phyloP scores from a whole-genome alignment of 371 early-diverging fungal species.

The Funneliformis caledonium region DNA sequence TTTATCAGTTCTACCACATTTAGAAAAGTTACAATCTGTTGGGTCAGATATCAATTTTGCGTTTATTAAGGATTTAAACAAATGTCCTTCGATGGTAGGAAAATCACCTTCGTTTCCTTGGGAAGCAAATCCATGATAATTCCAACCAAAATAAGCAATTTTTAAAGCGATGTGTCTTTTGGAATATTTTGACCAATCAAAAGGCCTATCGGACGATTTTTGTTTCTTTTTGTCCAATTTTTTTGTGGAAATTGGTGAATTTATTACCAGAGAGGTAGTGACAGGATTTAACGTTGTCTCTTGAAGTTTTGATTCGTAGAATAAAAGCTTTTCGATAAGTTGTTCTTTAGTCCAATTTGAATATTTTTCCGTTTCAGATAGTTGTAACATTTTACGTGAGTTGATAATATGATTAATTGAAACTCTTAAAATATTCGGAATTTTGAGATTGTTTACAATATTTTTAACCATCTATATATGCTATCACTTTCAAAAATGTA shows the following conservation, averaged over 20 bases:
- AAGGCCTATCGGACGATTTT: conserved; percentile 57
- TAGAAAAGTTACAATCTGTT: conserved; percentile 66
- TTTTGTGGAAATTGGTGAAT: neutral
- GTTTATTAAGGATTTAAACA: conserved; percentile 78
- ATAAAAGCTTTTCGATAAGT: conserved; percentile 25
- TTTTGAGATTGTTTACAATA: neutral
- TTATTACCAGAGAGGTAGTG: neutral
- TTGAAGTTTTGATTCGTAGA: neutral
- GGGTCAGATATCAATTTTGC: conserved; percentile 73
- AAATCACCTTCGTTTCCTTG: conserved; percentile 59
- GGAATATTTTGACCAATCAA: conserved; percentile 80
- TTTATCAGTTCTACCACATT: conserved; percentile 95
- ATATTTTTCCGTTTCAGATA: conserved; percentile 21
- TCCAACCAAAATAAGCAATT: conserved; percentile 91
- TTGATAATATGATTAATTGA: neutral
- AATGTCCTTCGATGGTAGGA: conserved; percentile 83
- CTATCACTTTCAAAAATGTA: neutral
- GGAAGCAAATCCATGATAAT: conserved; percentile 88
- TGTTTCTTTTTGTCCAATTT: conserved; percentile 38
- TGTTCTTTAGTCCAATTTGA: conserved; percentile 24
- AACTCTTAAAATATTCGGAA: neutral
- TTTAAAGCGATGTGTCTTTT: conserved; percentile 85
- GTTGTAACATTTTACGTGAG: neutral
- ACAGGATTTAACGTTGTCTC: neutral
- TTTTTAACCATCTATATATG: neutral